Base-by-base conservation (phyloP, 768 basidiomycete genomes). In the Hygrophorus russula region DNA sequence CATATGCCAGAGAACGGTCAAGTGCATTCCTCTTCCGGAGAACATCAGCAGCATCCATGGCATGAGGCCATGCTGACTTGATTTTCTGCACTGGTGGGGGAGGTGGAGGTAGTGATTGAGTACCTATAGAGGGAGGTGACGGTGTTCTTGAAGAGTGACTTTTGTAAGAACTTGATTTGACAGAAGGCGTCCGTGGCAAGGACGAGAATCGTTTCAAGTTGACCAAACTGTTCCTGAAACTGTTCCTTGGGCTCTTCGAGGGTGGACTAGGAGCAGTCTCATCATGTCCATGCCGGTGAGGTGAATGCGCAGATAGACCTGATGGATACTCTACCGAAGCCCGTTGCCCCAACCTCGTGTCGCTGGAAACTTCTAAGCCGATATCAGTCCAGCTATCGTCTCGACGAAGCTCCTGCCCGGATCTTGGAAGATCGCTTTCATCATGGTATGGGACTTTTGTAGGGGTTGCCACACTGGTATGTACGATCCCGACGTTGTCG, bases 1-100 rank as follows among this genome's bases (percentile, higher is more conserved):
- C 81, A 52, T 92, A 93, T 30, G 78, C 74, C 17, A 63, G 56
- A 46, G 81, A 84, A 38, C 89, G 71, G 53, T 91, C 89, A 3
- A 74, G 47, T 2, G 81, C 53, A 20, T 69, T 78, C 49, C 65
- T 72, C 58, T 70, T 69, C 11, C 60, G 55, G 24, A 68, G 52
- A 3, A 92, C 68, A 53, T 93, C 86, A 35, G 70, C 64, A 52
- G 72, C 84, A 49, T 70, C 69, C 78, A 92, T 74, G 10, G 84
- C 82, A 35, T 77, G 63, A 2, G 86, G 85, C 56, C 75, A 61
- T 17, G 48, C 51, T 17, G 56, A 54, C 31, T 56, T 59, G 30
- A 63, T 60, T 48, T 64, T 68, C 20, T 44, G 56, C 34, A 54
- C 53, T 12, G 53, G 51, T 14, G 51, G 46, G 4, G 38, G 48